phyloP scores from a whole-genome alignment of 805 yeast species.

The Suhomyces sp. region DNA sequence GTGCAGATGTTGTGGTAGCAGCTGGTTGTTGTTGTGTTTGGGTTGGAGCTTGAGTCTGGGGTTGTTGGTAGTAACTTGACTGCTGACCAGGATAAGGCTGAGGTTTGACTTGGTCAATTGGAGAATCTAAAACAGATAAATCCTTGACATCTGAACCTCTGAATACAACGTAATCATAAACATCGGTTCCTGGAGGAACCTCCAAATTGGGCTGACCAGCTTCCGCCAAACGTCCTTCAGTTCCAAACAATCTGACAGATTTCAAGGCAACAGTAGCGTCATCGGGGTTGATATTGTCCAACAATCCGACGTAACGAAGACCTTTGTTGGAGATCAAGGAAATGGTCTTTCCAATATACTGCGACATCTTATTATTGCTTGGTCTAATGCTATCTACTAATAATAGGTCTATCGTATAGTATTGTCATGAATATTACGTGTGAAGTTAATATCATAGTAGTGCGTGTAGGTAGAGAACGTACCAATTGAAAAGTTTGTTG shows the following conservation, averaged over 20 bases:
- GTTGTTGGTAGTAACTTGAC: conserved; percentile 13
- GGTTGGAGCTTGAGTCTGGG: conserved; percentile 6
- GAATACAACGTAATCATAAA: conserved; percentile 77
- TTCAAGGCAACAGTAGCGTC: conserved; percentile 84
- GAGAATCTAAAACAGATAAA: conserved; percentile 75
- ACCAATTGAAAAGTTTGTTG: not conserved
- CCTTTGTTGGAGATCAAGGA: conserved; percentile 76
- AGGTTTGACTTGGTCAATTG: conserved; percentile 63
- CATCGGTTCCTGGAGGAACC: conserved; percentile 65
- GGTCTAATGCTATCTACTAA: no score
- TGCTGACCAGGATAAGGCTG: conserved; percentile 30
- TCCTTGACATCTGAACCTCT: conserved; percentile 93
- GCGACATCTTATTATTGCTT: conserved; percentile 79
- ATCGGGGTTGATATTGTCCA: conserved; percentile 85
- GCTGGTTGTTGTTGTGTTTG: conserved; percentile 3
- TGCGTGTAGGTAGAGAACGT: no score
- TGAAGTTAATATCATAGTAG: no score
- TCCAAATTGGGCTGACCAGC: conserved; percentile 63
- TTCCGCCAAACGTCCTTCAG: conserved; percentile 77
- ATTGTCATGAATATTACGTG: no score
- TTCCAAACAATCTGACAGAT: conserved; percentile 80
- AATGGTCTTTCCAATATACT: conserved; percentile 87
- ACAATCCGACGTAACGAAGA: conserved; percentile 84
- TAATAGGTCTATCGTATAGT: no score
- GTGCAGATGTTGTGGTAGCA: conserved; percentile 6